A percentile compares a stretch with the other conserved stretches of the same genome.
Evolutionary conservation across 2,329 filamentous ascomycete genomes (phyloP).

Genomic region (Neopestalotiopsis clavispora): DNA sequence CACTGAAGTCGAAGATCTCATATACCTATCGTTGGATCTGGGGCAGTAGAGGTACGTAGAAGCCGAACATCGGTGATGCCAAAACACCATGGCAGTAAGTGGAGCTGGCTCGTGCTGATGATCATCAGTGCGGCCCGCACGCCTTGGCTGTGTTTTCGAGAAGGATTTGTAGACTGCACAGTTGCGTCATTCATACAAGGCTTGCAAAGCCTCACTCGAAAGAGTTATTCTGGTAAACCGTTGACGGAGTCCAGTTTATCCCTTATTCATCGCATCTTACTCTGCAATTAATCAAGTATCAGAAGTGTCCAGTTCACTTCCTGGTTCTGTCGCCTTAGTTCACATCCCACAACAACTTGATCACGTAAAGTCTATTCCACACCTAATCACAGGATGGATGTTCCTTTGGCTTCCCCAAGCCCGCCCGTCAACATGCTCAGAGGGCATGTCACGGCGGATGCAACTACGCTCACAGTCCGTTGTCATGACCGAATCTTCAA

Average conservation of each 20-base stretch:
- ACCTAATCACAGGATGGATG: slow-evolving; percentile 17
- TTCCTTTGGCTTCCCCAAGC: slow-evolving; percentile 16
- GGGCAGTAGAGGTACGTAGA: neutral
- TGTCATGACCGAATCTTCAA: slow-evolving; percentile 21
- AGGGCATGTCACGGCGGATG: slow-evolving; percentile 8
- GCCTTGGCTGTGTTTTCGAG: neutral
- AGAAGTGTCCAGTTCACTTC: neutral
- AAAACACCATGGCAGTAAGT: neutral
- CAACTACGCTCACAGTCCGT: slow-evolving; percentile 14
- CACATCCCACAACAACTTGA: neutral
- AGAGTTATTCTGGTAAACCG: neutral
- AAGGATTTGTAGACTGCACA: neutral
- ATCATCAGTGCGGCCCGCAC: neutral
- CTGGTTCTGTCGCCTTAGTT: neutral
- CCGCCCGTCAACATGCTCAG: slow-evolving; percentile 18
- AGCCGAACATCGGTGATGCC: neutral
- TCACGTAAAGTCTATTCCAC: neutral
- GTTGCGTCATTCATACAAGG: neutral
- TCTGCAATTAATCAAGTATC: neutral
- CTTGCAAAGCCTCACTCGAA: neutral
- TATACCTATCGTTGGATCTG: neutral
- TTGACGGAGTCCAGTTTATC: neutral
- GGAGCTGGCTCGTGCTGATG: neutral
- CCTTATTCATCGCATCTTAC: neutral
- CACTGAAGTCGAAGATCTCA: neutral